Base-by-base conservation (phyloP, 805 yeast species). In the Zygotorulaspora florentina region DNA sequence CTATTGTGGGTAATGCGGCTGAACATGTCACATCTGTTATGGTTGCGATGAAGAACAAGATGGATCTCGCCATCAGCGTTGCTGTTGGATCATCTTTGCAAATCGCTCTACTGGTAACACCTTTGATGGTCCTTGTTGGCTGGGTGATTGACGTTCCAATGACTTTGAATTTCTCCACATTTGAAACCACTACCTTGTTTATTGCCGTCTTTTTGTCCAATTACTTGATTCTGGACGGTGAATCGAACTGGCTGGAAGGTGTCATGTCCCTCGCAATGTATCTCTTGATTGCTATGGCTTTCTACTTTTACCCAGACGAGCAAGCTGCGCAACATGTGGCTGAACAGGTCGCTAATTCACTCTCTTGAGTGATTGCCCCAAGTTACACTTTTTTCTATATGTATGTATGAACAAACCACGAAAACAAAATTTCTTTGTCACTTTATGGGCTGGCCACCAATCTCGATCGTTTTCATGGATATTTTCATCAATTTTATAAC, bases 1-100 rank as follows among this genome's bases (percentile, higher is more conserved):
- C 99, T 34, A 91, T 93, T 52, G 98, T 93, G 23, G 99, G 98
- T 46, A 93, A 93, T 60, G 99, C 99, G 2, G 98, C 98, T 10
- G 99, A 93, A 67, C 99, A 93, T 67, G 98, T 88, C 42, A 93
- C 99, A 15, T 96, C 98, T 2, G 85, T 93, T 30, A 77, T 88
- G 51, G 98, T 93, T 40, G 98, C 99, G 17, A 80, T 82, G 76
- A 89, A 89, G 69, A 87, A 93, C 68, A 93, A 93, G 70, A 93
- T 93, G 96, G 98, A 93, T 65, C 76, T 93, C 48, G 97, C 99
- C 11, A 78, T 93, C 55, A 96, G 96, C 47, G 98, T 93, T 39
- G 98, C 99, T 2, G 83, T 93, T 49, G 99, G 99, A 16, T 86
- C 96, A 1, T 88, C 96, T 2, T 77, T 93, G 66, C 99, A 93